These are phyloP conservation scores for Hibiscus tridactylites DNA, from an alignment of 345 rosid genomes.

Conservation along the genomic window DNA sequence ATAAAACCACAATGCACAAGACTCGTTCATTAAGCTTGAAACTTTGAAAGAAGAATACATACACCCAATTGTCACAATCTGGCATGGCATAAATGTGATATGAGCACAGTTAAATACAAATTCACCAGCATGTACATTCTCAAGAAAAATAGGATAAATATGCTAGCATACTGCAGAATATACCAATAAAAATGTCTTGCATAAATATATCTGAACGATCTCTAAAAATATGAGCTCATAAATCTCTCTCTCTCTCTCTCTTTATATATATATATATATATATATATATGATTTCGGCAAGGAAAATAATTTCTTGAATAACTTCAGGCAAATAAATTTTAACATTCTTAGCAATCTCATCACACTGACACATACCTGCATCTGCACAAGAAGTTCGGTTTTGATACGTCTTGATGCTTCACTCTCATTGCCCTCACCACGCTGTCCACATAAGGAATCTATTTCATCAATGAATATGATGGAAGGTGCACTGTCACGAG, in stretches of 20 bases:
- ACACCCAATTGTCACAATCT: not conserved
- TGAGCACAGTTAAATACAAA: not conserved
- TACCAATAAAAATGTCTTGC: not conserved
- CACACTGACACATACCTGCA: constrained; percentile 49
- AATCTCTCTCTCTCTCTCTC: not conserved
- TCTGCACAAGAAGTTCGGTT: constrained; percentile 83
- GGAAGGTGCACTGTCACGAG: constrained; percentile 77
- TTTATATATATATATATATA: not conserved
- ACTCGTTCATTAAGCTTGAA: constrained; percentile 6
- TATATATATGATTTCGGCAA: not conserved
- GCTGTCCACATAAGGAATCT: constrained; percentile 73
- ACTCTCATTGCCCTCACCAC: constrained; percentile 85
- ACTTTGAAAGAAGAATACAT: not conserved
- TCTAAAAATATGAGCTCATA: not conserved
- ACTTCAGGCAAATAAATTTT: not conserved
- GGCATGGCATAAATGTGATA: not conserved
- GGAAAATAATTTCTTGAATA: not conserved
- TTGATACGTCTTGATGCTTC: constrained; percentile 86
- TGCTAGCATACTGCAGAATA: not conserved
- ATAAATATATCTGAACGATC: not conserved
- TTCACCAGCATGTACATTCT: not conserved
- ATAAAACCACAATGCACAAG: constrained; percentile 6
- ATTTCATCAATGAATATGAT: constrained; percentile 77
- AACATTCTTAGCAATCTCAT: not conserved
- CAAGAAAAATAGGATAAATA: not conserved